These are phyloP conservation scores for Paratinospora sagittata DNA, from an alignment of 164 flowering plant genomes.

Conservation along the genomic window DNA sequence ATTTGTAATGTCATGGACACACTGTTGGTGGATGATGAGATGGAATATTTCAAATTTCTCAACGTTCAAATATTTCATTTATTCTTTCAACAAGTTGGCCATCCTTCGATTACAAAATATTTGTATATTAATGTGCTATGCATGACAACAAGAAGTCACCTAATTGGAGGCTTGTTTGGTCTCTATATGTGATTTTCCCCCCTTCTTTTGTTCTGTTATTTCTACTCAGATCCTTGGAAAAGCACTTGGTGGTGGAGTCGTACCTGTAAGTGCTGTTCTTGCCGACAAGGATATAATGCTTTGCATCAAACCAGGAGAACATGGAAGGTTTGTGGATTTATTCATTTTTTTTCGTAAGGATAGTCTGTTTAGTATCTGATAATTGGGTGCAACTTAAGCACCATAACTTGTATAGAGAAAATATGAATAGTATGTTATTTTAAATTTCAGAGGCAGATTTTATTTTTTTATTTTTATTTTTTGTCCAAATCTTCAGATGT, in stretches of 20 bases:
- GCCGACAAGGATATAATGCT: conserved; percentile 96
- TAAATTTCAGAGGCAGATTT: neutral
- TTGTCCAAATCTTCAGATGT: too few relatives aligned
- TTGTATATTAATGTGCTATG: too few relatives aligned
- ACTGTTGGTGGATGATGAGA: too few relatives aligned
- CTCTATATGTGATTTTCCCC: neutral
- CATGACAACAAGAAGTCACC: too few relatives aligned
- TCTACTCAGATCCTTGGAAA: conserved; percentile 76
- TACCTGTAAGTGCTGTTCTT: conserved; percentile 93
- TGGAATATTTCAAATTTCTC: too few relatives aligned
- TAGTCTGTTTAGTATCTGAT: neutral
- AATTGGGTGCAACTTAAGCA: too few relatives aligned
- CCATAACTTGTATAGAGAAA: neutral
- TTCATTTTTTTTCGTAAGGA: neutral
- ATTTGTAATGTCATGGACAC: too few relatives aligned
- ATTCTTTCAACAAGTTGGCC: too few relatives aligned
- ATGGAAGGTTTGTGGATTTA: conserved; percentile 70
- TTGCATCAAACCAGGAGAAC: conserved; percentile 87
- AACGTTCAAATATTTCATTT: too few relatives aligned
- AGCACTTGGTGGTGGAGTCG: conserved; percentile 93
- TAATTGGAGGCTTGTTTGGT: neutral
- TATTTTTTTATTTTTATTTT: too few relatives aligned
- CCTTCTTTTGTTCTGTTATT: neutral
- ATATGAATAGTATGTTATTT: neutral
- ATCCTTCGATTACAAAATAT: too few relatives aligned